Percentiles rank a stretch among this genome's conserved stretches.
phyloP scores from a whole-genome alignment of 2,329 filamentous ascomycete species.

The Zalaria obscura region DNA sequence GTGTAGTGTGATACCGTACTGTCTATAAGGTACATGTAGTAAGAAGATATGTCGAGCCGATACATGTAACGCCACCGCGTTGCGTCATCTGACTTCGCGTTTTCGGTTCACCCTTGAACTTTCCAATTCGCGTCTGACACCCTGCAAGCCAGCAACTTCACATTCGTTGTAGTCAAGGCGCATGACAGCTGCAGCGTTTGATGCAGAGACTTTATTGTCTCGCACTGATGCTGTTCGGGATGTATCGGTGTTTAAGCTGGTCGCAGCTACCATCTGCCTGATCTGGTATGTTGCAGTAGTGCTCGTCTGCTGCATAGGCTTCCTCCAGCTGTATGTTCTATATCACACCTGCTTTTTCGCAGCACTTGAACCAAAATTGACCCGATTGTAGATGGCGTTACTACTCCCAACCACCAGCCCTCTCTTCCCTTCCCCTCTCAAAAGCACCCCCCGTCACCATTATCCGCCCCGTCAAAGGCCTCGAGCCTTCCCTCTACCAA shows the following conservation, averaged over 20 bases:
- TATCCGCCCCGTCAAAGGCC: slow-evolving; percentile 83
- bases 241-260: slow-evolving; percentile 10
- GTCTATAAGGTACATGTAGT: no score
- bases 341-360: neutral
- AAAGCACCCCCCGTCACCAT: slow-evolving; percentile 68
- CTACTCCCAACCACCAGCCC: slow-evolving; percentile 30
- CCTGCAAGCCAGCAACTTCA: no score
- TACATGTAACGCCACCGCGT: no score
- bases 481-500: slow-evolving; percentile 81
- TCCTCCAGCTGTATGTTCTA: slow-evolving; percentile 1
- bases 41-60: no score
- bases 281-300: slow-evolving; percentile 15
- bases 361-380: slow-evolving; percentile 1
- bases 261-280: slow-evolving; percentile 13
- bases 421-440: slow-evolving; percentile 16
- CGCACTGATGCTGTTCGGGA: slow-evolving; percentile 3
- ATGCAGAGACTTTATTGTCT: slow-evolving; percentile 10
- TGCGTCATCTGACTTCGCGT: no score
- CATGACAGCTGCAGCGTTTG: slow-evolving; percentile 12
- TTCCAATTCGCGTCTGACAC: no score
- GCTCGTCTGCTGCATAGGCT: slow-evolving; percentile 4
- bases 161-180: slow-evolving; percentile 2
- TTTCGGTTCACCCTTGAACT: no score
- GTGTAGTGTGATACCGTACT: no score
- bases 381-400: slow-evolving; percentile 35